A percentile compares a stretch with the other conserved stretches of the same genome.
These are phyloP conservation scores for Tulasnella sp. DNA, from an alignment of 768 basidiomycete species.

Conservation along the genomic window DNA sequence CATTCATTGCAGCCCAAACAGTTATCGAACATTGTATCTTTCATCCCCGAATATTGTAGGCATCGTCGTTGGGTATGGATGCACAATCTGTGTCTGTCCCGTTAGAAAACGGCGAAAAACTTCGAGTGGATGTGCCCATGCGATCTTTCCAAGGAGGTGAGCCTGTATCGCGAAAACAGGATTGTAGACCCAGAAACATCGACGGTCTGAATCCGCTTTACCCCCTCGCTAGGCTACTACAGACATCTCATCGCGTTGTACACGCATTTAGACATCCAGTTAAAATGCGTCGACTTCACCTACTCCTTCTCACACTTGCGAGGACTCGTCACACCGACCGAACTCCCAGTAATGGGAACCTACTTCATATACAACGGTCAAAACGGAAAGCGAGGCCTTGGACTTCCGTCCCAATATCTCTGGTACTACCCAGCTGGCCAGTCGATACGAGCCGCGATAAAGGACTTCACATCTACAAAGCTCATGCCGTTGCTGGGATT, in stretches of 20 bases:
- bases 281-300: conserved; percentile 47
- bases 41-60: conserved; percentile 30
- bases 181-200: too few relatives aligned
- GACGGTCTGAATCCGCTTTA: neutral
- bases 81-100: conserved; percentile 27
- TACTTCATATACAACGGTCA: conserved; percentile 56
- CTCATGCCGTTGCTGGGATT: conserved; percentile 31
- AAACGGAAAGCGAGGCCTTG: conserved; percentile 42
- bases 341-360: conserved; percentile 24
- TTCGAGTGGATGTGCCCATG: conserved; percentile 67
- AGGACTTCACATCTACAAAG: conserved; percentile 6
- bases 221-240: conserved; percentile 50
- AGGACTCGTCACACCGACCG: neutral
- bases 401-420: conserved; percentile 34
- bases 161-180: too few relatives aligned
- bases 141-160: conserved; percentile 67
- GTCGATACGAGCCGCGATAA: neutral
- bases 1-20: neutral
- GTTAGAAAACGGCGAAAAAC: conserved; percentile 26
- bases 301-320: conserved; percentile 56
- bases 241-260: conserved; percentile 58
- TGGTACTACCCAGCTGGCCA: neutral
- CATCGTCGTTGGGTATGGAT: conserved; percentile 54
- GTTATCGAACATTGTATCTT: neutral
- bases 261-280: conserved; percentile 44